Conservation (phyloP, 2,329 filamentous ascomycete genomes). For the Aplosporella prunicola region DNA sequence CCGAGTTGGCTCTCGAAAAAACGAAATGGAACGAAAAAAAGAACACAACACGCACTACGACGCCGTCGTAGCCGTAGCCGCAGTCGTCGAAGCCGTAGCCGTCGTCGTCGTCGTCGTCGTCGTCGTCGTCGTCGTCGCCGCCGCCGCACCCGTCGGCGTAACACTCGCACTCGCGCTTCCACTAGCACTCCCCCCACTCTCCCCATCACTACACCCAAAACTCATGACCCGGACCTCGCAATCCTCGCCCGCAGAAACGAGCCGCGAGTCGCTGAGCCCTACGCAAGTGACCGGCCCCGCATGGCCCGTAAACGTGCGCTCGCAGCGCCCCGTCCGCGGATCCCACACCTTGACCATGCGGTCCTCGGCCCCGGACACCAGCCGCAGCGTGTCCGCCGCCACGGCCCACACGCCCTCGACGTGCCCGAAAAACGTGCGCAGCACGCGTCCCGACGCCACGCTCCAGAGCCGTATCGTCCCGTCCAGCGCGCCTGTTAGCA, state of each 20-base stretch:
- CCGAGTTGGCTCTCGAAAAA: too few relatives aligned
- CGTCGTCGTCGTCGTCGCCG: too few relatives aligned
- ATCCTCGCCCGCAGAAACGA: constrained; percentile 90
- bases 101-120: too few relatives aligned
- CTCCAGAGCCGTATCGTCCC: constrained; percentile 91
- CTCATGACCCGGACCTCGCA: constrained; percentile 67
- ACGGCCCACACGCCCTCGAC: constrained; percentile 94
- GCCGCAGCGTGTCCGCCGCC: constrained; percentile 75
- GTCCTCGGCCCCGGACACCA: constrained; percentile 86
- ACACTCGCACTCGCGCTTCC: too few relatives aligned
- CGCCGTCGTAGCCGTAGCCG: too few relatives aligned
- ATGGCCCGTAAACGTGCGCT: constrained; percentile 86
- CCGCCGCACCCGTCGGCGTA: too few relatives aligned
- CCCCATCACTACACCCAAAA: too few relatives aligned
- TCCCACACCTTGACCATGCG: constrained; percentile 96
- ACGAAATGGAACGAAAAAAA: too few relatives aligned
- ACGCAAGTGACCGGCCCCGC: constrained; percentile 88
- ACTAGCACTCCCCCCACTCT: too few relatives aligned
- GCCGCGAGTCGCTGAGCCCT: constrained; percentile 76
- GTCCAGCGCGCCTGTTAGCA: constrained; percentile 86
- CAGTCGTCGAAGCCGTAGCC: too few relatives aligned
- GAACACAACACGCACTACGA: too few relatives aligned
- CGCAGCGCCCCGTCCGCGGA: constrained; percentile 79
- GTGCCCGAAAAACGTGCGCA: constrained; percentile 93
- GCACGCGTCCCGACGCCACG: constrained; percentile 66